A percentile compares a stretch with the other conserved stretches of the same genome.
These are phyloP conservation scores for Candida tetrigidarum DNA, from an alignment of 1,139 yeast genomes.

Conservation along the genomic window DNA sequence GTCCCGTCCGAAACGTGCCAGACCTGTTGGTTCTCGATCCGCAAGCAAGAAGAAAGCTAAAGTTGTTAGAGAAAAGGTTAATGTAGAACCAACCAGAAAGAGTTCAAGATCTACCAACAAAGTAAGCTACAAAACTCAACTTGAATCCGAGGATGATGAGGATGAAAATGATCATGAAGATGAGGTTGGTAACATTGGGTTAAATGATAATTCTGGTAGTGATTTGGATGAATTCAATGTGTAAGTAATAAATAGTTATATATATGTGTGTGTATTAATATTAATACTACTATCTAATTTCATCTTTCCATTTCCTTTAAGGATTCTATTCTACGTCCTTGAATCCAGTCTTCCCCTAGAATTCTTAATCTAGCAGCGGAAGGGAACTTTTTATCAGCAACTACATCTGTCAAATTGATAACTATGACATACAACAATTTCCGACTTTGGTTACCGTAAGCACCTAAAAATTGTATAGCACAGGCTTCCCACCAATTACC, in stretches of 20 bases:
- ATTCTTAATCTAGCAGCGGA: constrained; percentile 79
- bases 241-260: not conserved
- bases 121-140: constrained; percentile 42
- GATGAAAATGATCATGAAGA: too few species aligned
- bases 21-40: constrained; percentile 1
- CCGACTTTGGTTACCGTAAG: constrained; percentile 70
- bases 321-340: constrained; percentile 45
- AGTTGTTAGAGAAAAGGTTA: constrained; percentile 1
- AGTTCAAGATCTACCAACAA: constrained; percentile 44
- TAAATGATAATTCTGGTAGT: not conserved
- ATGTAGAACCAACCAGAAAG: constrained; percentile 38
- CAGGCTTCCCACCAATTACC: constrained; percentile 95
- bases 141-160: constrained; percentile 21
- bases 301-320: constrained; percentile 57
- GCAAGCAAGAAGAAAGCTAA: constrained; percentile 1
- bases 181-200: too few species aligned
- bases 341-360: constrained; percentile 77
- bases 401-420: constrained; percentile 50
- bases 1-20: constrained; percentile 7
- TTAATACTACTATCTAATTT: not conserved
- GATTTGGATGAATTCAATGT: constrained; percentile 3
- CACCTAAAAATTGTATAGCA: constrained; percentile 54
- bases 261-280: not conserved
- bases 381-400: constrained; percentile 57
- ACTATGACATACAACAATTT: constrained; percentile 55